Evolutionary conservation across 805 yeast genomes (phyloP).

Genomic region (Ogataea nakhonphanomensis): DNA sequence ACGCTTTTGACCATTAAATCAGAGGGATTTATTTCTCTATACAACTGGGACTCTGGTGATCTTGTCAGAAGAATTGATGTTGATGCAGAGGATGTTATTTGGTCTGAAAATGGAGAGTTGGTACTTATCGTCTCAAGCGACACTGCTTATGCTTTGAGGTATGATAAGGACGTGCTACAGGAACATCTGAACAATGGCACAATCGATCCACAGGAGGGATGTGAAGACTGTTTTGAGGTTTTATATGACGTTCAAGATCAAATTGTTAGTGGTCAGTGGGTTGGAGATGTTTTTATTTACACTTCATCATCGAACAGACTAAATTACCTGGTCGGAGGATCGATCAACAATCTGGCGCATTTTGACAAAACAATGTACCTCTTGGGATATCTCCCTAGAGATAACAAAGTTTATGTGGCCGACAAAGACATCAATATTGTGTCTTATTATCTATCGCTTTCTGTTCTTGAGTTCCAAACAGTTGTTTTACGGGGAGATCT

Average conservation of each 20-base stretch:
- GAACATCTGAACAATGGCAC: constrained; percentile 57
- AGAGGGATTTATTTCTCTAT: constrained; percentile 80
- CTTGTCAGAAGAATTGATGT: constrained; percentile 88
- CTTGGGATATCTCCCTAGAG: constrained; percentile 87
- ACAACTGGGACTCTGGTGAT: constrained; percentile 88
- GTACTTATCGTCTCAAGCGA: constrained; percentile 71
- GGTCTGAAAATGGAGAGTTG: constrained; percentile 93
- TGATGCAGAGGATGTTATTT: constrained; percentile 74
- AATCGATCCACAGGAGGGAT: constrained; percentile 79
- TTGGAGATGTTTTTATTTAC: constrained; percentile 94
- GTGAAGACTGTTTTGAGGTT: constrained; percentile 82
- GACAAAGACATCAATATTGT: constrained; percentile 86
- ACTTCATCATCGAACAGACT: constrained; percentile 84
- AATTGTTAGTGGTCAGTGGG: constrained; percentile 88
- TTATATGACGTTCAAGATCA: constrained; percentile 77
- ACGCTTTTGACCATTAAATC: constrained; percentile 82
- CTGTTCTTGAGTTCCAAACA: constrained; percentile 94
- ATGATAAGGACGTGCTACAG: constrained; percentile 62
- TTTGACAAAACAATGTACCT: constrained; percentile 84
- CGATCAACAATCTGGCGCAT: constrained; percentile 87
- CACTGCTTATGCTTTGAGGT: constrained; percentile 74
- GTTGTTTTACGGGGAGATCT: constrained; percentile 92
- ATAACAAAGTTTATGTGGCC: constrained; percentile 82
- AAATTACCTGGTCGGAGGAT: constrained; percentile 93
- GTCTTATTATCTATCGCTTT: constrained; percentile 75